Evolutionary conservation across 202 grass and related monocot genomes (phyloP).

Genomic region (Schoenoplectus tabernaemontani): DNA sequence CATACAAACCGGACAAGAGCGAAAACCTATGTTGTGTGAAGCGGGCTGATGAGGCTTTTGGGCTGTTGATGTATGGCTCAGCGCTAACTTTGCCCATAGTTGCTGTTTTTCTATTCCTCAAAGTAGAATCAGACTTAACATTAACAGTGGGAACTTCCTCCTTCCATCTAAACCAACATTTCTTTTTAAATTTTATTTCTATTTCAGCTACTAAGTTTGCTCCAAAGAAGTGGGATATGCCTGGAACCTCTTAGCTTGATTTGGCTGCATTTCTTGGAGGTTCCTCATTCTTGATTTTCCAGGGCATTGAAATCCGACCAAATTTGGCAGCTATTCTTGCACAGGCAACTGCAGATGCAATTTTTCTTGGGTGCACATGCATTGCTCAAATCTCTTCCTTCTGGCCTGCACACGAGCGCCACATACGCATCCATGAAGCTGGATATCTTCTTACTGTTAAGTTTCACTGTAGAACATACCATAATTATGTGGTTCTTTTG

Average conservation of each 20-base stretch:
- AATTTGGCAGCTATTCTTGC: slow-evolving; percentile 67
- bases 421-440: slow-evolving; percentile 83
- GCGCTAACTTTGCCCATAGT: not conserved
- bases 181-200: slow-evolving; percentile 15
- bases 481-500: not conserved
- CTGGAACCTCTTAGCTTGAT: slow-evolving; percentile 52
- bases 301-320: slow-evolving; percentile 74
- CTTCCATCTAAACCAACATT: not conserved
- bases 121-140: no score
- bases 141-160: not conserved
- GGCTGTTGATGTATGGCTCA: no score
- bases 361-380: slow-evolving; percentile 73
- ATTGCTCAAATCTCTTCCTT: slow-evolving; percentile 71
- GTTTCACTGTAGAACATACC: not conserved
- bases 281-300: slow-evolving; percentile 59
- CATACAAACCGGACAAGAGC: no score
- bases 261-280: slow-evolving; percentile 55
- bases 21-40: no score
- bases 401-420: slow-evolving; percentile 78
- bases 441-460: slow-evolving; percentile 84
- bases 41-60: no score
- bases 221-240: slow-evolving; percentile 86
- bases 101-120: not conserved
- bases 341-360: slow-evolving; percentile 53
- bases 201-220: slow-evolving; percentile 63